Conservation (phyloP, 108 stramenopile species). For the Pseudonitzschia delicatissima region DNA sequence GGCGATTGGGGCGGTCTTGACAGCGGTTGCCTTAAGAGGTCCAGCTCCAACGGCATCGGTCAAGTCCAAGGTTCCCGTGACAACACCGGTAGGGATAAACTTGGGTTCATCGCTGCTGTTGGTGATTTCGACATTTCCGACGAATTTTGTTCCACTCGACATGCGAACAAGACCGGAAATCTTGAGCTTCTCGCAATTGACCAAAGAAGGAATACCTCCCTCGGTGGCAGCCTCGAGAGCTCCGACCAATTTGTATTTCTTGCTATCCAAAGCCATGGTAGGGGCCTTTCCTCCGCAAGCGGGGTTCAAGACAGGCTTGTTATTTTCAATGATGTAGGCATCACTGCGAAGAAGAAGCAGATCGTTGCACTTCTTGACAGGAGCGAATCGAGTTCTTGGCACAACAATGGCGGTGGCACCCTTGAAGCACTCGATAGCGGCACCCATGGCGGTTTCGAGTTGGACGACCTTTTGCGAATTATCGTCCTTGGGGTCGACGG, state of each 20-base stretch:
- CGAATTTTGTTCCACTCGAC: slow-evolving; percentile 81
- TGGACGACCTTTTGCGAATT: slow-evolving; percentile 89
- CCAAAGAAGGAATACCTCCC: slow-evolving; percentile 89
- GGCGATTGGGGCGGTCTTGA: slow-evolving; percentile 86
- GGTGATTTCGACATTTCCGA: slow-evolving; percentile 80
- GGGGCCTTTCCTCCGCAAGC: slow-evolving; percentile 83
- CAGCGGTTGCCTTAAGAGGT: slow-evolving; percentile 66
- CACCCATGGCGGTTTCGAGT: slow-evolving; percentile 99
- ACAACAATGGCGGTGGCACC: slow-evolving; percentile 93
- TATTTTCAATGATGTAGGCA: slow-evolving; percentile 88
- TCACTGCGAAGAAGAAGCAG: slow-evolving; percentile 95
- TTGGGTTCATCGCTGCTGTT: slow-evolving; percentile 93
- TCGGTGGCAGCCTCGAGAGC: slow-evolving; percentile 88
- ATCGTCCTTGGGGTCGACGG: slow-evolving; percentile 98
- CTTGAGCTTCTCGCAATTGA: slow-evolving; percentile 84
- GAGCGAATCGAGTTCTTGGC: slow-evolving; percentile 96
- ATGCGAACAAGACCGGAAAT: slow-evolving; percentile 90
- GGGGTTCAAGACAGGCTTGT: slow-evolving; percentile 89
- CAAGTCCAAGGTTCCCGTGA: slow-evolving; percentile 86
- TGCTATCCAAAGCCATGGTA: slow-evolving; percentile 86
- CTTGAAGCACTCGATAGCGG: slow-evolving; percentile 97
- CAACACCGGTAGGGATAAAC: slow-evolving; percentile 79
- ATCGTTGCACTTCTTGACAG: slow-evolving; percentile 99
- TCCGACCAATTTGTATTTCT: slow-evolving; percentile 82
- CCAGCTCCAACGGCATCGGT: slow-evolving; percentile 86